Evolutionary conservation across 352 stramenopile genomes (phyloP).

Genomic region (Phytophthora foliorum): DNA sequence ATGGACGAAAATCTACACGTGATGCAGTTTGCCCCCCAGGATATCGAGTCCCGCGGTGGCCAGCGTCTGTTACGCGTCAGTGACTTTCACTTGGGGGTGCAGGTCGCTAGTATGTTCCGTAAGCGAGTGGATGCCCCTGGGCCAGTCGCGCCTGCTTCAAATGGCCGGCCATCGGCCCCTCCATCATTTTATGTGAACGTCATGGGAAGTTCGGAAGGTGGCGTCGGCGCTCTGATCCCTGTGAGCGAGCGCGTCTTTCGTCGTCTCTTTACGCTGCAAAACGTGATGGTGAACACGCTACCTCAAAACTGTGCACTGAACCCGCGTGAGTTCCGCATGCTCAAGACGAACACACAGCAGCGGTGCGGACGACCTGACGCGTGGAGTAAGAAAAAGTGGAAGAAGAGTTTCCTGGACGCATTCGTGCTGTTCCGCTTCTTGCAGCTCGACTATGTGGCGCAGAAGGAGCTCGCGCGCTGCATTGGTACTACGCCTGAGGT

Average conservation of each 20-base stretch:
- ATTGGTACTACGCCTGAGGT: constrained; percentile 92
- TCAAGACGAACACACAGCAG: constrained; percentile 76
- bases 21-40: constrained; percentile 86
- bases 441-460: constrained; percentile 86
- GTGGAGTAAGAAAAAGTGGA: constrained; percentile 92
- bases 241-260: constrained; percentile 87
- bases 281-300: constrained; percentile 91
- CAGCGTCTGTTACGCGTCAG: constrained; percentile 83
- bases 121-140: constrained; percentile 61
- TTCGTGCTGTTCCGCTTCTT: constrained; percentile 87
- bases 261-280: constrained; percentile 89
- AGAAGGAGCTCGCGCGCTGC: constrained; percentile 89
- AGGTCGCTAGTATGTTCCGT: constrained; percentile 82
- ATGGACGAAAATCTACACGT: constrained; percentile 91
- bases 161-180: constrained; percentile 19
- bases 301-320: constrained; percentile 89
- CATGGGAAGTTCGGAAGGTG: constrained; percentile 84
- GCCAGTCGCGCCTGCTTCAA: constrained; percentile 11
- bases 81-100: constrained; percentile 87
- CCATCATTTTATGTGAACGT: constrained; percentile 75
- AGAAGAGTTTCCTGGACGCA: constrained; percentile 89
- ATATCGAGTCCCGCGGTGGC: constrained; percentile 87
- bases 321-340: constrained; percentile 83
- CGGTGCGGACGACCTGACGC: constrained; percentile 73
- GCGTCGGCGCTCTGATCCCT: constrained; percentile 77